Evolutionary conservation across 805 yeast genomes (phyloP).

Genomic region (Barnettozyma populi): DNA sequence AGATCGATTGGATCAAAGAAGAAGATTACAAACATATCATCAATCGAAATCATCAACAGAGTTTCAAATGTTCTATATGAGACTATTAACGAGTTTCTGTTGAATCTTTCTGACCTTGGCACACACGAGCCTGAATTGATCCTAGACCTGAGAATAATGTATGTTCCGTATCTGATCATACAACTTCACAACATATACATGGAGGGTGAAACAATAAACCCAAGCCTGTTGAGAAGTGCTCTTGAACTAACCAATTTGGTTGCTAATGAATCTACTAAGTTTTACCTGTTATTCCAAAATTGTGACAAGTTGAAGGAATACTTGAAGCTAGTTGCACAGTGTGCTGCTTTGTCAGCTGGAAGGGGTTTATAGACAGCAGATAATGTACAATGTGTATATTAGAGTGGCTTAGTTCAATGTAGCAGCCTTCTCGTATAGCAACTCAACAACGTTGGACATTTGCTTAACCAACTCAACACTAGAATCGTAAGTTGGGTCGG

Average conservation of each 20-base stretch:
- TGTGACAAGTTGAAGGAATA: slow-evolving; percentile 40
- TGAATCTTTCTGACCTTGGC: slow-evolving; percentile 24
- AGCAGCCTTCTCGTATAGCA: slow-evolving; percentile 90
- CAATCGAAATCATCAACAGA: slow-evolving; percentile 26
- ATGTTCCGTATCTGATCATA: slow-evolving; percentile 68
- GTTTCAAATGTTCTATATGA: slow-evolving; percentile 23
- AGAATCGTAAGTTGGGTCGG: slow-evolving; percentile 84
- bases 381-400: neutral
- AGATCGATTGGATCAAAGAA: slow-evolving; percentile 20
- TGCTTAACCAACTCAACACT: slow-evolving; percentile 82
- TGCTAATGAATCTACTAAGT: slow-evolving; percentile 59
- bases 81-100: slow-evolving; percentile 27
- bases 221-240: slow-evolving; percentile 48
- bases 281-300: slow-evolving; percentile 54
- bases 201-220: slow-evolving; percentile 31
- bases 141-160: slow-evolving; percentile 54
- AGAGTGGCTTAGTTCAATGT: slow-evolving; percentile 49
- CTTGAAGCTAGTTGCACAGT: slow-evolving; percentile 34
- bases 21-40: slow-evolving; percentile 10
- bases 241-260: slow-evolving; percentile 54
- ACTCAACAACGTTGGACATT: slow-evolving; percentile 83
- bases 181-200: slow-evolving; percentile 56
- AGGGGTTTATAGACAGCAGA: slow-evolving; percentile 23
- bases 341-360: slow-evolving; percentile 52
- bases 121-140: slow-evolving; percentile 35